Percentiles rank a stretch among this genome's conserved stretches.
phyloP scores from a whole-genome alignment of 2,329 filamentous ascomycete genomes.

The Ampelomyces quisqualis region DNA sequence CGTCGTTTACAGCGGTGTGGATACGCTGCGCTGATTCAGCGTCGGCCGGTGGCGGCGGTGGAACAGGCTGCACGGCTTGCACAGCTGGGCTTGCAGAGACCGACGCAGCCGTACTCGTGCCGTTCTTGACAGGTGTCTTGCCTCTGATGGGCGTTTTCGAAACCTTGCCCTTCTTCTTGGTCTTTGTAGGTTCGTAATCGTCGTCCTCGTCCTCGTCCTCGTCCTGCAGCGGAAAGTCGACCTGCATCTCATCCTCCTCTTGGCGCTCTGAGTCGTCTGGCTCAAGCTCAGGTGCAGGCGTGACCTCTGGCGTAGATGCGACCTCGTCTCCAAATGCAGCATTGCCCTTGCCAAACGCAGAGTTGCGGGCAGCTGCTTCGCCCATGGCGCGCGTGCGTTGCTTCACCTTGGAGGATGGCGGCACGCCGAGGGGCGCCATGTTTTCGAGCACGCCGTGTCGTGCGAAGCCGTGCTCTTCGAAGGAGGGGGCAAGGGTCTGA shows the following conservation, averaged over 20 bases:
- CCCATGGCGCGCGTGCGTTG: slow-evolving; percentile 53
- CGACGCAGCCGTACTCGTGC: slow-evolving; percentile 19
- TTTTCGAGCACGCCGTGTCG: slow-evolving; percentile 75
- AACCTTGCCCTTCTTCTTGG: slow-evolving; percentile 35
- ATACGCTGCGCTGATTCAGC: slow-evolving; percentile 28
- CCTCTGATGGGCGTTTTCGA: slow-evolving; percentile 41
- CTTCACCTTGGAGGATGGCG: slow-evolving; percentile 65
- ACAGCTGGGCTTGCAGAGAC: slow-evolving; percentile 23
- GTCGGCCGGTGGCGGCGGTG: no score
- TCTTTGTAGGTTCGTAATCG: slow-evolving; percentile 46
- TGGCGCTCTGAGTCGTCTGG: slow-evolving; percentile 43
- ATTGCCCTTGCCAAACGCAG: slow-evolving; percentile 47
- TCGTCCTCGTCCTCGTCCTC: slow-evolving; percentile 51
- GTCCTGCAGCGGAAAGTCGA: slow-evolving; percentile 36
- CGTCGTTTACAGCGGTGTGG: slow-evolving; percentile 45
- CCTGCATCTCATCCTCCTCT: slow-evolving; percentile 41
- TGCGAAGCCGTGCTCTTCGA: slow-evolving; percentile 72
- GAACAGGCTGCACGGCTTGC: slow-evolving; percentile 16
- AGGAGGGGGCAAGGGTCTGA: slow-evolving; percentile 63
- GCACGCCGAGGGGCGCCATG: slow-evolving; percentile 78
- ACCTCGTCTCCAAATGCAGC: slow-evolving; percentile 43
- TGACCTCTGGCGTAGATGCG: slow-evolving; percentile 50
- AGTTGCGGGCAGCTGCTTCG: slow-evolving; percentile 40
- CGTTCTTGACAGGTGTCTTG: slow-evolving; percentile 33
- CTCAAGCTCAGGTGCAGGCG: slow-evolving; percentile 43